A percentile compares a stretch with the other conserved stretches of the same genome.
Conservation (phyloP, 768 basidiomycete species). For the Lyophyllum semitale region DNA sequence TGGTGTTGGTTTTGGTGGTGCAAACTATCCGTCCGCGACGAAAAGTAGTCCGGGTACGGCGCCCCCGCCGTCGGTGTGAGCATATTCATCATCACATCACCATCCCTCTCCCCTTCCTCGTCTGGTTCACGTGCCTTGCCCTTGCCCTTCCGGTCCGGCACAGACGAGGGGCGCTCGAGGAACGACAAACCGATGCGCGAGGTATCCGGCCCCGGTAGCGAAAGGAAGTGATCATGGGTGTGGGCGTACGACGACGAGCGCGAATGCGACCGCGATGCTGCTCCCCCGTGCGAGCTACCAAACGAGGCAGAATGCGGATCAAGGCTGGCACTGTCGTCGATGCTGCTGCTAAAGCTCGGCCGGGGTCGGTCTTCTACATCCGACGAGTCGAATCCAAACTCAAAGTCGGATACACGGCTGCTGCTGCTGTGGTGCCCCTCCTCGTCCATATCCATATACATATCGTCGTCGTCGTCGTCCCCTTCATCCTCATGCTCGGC, state of each 20-base stretch:
- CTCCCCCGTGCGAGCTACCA: neutral
- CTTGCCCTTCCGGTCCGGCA: neutral
- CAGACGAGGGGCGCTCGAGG: conserved; percentile 18
- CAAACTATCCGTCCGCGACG: conserved; percentile 4
- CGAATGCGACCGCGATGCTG: conserved; percentile 11
- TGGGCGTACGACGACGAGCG: conserved; percentile 26
- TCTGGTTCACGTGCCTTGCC: conserved; percentile 9
- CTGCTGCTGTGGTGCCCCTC: conserved; percentile 6
- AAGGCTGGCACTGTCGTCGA: conserved; percentile 1
- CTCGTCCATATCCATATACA: conserved; percentile 18
- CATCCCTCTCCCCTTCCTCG: conserved; percentile 27
- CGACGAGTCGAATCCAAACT: conserved; percentile 27
- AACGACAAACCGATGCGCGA: conserved; percentile 35
- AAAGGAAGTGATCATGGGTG: conserved; percentile 8
- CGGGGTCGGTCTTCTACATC: conserved; percentile 13
- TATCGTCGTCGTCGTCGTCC: conserved; percentile 35
- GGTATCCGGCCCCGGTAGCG: conserved; percentile 29
- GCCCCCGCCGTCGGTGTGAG: conserved; percentile 23
- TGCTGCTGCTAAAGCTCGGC: neutral
- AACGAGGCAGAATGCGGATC: neutral
- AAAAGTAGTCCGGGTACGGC: conserved; percentile 9
- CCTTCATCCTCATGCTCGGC: conserved; percentile 17
- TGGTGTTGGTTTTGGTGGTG: too few relatives aligned
- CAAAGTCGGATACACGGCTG: neutral
- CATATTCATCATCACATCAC: conserved; percentile 3